phyloP scores from a whole-genome alignment of 208 protist genomes.

The Acanthamoeba sp. region DNA sequence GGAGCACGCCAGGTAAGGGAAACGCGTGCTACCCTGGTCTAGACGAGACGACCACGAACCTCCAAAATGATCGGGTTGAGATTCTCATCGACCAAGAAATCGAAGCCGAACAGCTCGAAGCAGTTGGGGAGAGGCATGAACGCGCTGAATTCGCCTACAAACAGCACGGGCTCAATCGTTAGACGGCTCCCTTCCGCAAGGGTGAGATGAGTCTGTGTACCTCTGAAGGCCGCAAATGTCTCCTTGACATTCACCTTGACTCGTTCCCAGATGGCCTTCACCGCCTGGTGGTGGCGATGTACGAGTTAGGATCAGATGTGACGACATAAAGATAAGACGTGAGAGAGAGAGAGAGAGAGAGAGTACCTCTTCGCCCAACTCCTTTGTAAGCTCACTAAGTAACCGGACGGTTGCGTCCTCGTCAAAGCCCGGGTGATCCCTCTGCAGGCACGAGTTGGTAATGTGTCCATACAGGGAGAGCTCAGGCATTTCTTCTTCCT shows the following conservation, averaged over 20 bases:
- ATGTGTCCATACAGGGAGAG: slow-evolving; percentile 53
- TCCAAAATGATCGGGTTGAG: slow-evolving; percentile 52
- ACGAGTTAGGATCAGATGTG: not conserved
- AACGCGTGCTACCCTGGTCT: not conserved
- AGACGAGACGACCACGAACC: not conserved
- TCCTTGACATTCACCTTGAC: slow-evolving; percentile 51
- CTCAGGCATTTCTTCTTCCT: slow-evolving; percentile 45
- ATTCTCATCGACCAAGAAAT: slow-evolving; percentile 67
- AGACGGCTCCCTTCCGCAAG: not conserved
- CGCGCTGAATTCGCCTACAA: slow-evolving; percentile 61
- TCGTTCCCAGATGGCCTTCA: slow-evolving; percentile 48
- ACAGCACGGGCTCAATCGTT: not conserved
- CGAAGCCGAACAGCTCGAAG: slow-evolving; percentile 65
- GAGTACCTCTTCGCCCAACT: slow-evolving; percentile 43
- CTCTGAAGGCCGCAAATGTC: slow-evolving; percentile 20
- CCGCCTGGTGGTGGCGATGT: not conserved
- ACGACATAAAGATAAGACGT: not conserved
- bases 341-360: not conserved
- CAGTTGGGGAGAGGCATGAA: slow-evolving; percentile 72
- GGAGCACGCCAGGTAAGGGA: not conserved
- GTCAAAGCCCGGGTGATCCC: slow-evolving; percentile 43
- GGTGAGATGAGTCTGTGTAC: not conserved
- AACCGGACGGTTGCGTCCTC: slow-evolving; percentile 21
- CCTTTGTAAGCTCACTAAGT: slow-evolving; percentile 25
- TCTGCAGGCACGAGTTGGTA: slow-evolving; percentile 56